phyloP scores from a whole-genome alignment of 1,139 yeast genomes.

The Geotrichum aggregatum region DNA sequence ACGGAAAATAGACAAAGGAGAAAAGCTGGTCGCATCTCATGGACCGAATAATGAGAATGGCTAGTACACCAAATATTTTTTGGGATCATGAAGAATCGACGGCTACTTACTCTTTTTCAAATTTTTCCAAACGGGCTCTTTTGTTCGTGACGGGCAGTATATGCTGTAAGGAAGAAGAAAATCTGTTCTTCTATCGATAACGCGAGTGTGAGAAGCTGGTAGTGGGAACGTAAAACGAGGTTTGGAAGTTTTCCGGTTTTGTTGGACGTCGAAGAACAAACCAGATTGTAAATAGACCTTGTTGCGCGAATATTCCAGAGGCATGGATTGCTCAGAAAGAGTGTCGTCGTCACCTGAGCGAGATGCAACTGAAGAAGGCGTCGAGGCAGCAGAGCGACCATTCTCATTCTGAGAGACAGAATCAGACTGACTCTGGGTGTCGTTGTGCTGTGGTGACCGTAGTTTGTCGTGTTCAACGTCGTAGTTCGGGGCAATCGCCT shows the following conservation, averaged over 20 bases:
- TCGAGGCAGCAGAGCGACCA: neutral
- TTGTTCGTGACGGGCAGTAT: conserved; percentile 36
- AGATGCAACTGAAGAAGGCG: conserved; percentile 3
- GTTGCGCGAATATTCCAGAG: neutral
- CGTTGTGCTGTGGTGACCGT: neutral
- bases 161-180: conserved; percentile 39
- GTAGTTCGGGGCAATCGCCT: conserved; percentile 14
- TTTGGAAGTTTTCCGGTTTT: conserved; percentile 6
- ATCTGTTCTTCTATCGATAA: conserved; percentile 22
- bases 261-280: conserved; percentile 13
- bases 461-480: conserved; percentile 6
- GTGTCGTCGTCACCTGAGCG: neutral
- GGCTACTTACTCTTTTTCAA: conserved; percentile 30
- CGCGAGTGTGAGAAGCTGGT: conserved; percentile 25
- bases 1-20: no score
- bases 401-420: neutral
- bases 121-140: conserved; percentile 36
- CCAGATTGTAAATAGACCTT: conserved; percentile 18
- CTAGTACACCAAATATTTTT: neutral
- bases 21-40: no score
- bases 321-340: neutral
- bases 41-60: no score
- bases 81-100: neutral
- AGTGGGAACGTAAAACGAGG: conserved; percentile 27
- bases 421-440: neutral